These are phyloP conservation scores for Ophiostoma quercus DNA, from an alignment of 2,329 filamentous ascomycete species.

Conservation along the genomic window DNA sequence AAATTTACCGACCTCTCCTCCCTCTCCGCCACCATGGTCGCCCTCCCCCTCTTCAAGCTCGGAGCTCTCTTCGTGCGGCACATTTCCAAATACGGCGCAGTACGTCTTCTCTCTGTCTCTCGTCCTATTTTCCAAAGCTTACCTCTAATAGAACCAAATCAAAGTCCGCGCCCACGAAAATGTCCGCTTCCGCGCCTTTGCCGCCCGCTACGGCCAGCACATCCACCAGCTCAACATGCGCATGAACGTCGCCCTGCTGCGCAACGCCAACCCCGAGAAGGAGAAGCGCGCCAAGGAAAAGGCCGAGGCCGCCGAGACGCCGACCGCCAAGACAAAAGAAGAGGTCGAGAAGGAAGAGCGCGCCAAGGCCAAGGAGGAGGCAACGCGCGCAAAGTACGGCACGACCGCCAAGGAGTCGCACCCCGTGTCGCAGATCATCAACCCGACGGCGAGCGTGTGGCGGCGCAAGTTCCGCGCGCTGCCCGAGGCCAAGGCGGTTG, in stretches of 20 bases:
- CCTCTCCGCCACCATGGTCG: conserved; percentile 48
- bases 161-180: conserved; percentile 63
- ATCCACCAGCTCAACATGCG: conserved; percentile 66
- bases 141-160: conserved; percentile 52
- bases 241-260: conserved; percentile 53
- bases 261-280: conserved; percentile 53
- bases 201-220: conserved; percentile 56
- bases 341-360: conserved; percentile 47
- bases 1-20: neutral
- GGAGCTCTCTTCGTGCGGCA: conserved; percentile 59
- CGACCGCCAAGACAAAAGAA: conserved; percentile 61
- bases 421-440: conserved; percentile 31
- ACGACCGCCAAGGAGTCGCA: conserved; percentile 40
- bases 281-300: conserved; percentile 56
- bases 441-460: conserved; percentile 47
- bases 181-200: conserved; percentile 54
- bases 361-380: conserved; percentile 48
- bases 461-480: conserved; percentile 56
- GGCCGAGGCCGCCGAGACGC: conserved; percentile 57
- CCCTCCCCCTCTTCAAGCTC: conserved; percentile 63
- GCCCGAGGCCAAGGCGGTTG: conserved; percentile 61
- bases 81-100: conserved; percentile 64
- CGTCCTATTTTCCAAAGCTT: too few relatives aligned
- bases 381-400: conserved; percentile 43
- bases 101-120: conserved; percentile 45